These are phyloP conservation scores for Exophiala sideris DNA, from an alignment of 2,329 filamentous ascomycete species.

Conservation along the genomic window DNA sequence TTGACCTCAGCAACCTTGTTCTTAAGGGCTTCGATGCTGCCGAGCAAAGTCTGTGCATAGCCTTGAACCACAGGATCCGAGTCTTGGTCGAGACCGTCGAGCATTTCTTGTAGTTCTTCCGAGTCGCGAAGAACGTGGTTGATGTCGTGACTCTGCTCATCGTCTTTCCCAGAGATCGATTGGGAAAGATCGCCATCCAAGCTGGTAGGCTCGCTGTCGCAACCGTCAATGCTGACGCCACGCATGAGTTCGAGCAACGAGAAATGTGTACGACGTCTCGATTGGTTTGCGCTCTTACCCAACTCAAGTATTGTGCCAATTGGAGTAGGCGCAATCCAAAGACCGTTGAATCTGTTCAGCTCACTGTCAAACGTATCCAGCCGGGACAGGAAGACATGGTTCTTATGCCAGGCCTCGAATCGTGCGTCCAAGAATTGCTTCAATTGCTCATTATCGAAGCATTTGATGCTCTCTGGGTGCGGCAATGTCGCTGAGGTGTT, in stretches of 20 bases:
- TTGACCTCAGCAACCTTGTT: not conserved
- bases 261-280: not conserved
- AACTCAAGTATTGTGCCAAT: not conserved
- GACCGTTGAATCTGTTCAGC: not conserved
- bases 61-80: not conserved
- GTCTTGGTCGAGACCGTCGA: constrained; percentile 1
- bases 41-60: constrained; percentile 2
- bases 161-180: not conserved
- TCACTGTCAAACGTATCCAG: constrained; percentile 2
- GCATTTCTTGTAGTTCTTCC: constrained; percentile 9
- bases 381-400: constrained; percentile 7
- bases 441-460: not conserved
- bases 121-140: not conserved
- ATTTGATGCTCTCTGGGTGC: not conserved
- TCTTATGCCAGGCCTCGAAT: constrained; percentile 10
- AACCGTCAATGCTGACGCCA: not conserved
- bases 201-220: not conserved
- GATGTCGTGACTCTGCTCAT: not conserved
- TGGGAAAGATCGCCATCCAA: constrained; percentile 10
- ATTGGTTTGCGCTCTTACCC: not conserved
- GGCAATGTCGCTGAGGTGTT: not conserved
- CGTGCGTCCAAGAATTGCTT: constrained; percentile 1
- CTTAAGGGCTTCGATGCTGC: constrained; percentile 5
- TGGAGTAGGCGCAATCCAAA: not conserved
- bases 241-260: constrained; percentile 12